Base-by-base conservation (phyloP, 345 rosid species). In the Hirschfeldia incana region DNA sequence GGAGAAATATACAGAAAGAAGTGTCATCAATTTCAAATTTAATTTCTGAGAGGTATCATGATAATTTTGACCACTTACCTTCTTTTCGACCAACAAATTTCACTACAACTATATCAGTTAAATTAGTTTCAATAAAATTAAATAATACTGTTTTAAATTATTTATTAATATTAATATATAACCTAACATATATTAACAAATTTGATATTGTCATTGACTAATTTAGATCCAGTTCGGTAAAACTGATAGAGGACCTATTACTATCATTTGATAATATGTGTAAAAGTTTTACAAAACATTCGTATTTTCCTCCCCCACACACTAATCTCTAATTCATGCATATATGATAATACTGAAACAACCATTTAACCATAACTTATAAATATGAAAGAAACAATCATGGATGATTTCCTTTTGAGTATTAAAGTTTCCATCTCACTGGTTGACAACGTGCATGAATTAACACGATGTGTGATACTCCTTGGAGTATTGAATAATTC, bases 381-480 rank as follows among this genome's bases (percentile, higher is more conserved):
- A 29, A 29, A 29, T 39, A 9, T 39, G 12, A 3, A 6, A 27
- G 7, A n/a, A 26, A 36, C 0, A 28, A 6, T 17, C 1, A 29
- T 29, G 61, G 49, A 21, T 67, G 21, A 67, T 58, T 5, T 46
- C 10, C 12, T 13, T 30, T 13, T 2, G 30, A 30, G 37, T 27
- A 12, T 27, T 6, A 0, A 15, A 10, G 29, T 37, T 16, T 39
- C 4, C 1, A 65, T 17, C 70, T 2, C 61, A 39, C 72, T 61
- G 60, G 69, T 74, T 39, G 67, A 69, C 62, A 69, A 69, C 79
- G 83, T 80, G 83, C 79, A 79, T 61, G 78, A 73, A 73, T 70
- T 67, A 74, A 36, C 78, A 80, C 83, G 79, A 63, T 49, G 69
- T 37, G 65, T 61, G 69, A 34, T 61, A 17, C 28, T 57, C 61